Evolutionary conservation across 805 yeast species (phyloP), one percentile per base, ranked within the genome.

Genomic region (Candida patagonica): DNA sequence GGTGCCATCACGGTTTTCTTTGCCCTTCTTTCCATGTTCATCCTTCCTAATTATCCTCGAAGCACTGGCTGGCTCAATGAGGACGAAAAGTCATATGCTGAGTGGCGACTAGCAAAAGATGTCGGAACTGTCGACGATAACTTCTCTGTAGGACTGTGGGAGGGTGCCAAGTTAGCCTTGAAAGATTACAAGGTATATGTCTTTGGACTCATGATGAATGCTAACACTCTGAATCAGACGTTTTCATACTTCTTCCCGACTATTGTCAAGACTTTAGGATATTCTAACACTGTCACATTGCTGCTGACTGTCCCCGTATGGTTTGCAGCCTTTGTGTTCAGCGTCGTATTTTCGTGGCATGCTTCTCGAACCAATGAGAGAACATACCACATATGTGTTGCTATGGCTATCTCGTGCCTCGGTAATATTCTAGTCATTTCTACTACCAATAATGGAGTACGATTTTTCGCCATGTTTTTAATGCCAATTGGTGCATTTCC

Each of bases 151-250:
- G n/a, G n/a, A n/a, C n/a, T n/a, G n/a, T 27, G 34, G 39, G 15
- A 30, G 15, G 31, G 27, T 10, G 30, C 40, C 30, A 16, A 21
- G 26, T 30, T 43, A 23, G 55, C 58, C 2, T 35, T 49, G 26
- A 31, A 25, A 10, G 59, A 54, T 41, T 32, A 30, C 38, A 55
- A 54, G 40, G 50, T 51, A 7, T 65, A 74, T 36, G 72, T 76
- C 2, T 53, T 73, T 35, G 62, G 64, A 10, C 75, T 73, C 55
- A 74, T 73, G 55, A 71, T 73, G 22, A 59, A 73, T 45, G 68
- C 74, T 47, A n/a, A n/a, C n/a, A 67, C 73, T 49, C 79, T 79
- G 31, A 20, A 45, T 8, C 38, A 46, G 24, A 43, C 43, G 2
- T 44, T 67, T 17, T 60, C 72, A 17, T 59, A 66, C 15, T 68